Conservation (phyloP, 2,329 filamentous ascomycete species). For the Penicillium hordei region DNA sequence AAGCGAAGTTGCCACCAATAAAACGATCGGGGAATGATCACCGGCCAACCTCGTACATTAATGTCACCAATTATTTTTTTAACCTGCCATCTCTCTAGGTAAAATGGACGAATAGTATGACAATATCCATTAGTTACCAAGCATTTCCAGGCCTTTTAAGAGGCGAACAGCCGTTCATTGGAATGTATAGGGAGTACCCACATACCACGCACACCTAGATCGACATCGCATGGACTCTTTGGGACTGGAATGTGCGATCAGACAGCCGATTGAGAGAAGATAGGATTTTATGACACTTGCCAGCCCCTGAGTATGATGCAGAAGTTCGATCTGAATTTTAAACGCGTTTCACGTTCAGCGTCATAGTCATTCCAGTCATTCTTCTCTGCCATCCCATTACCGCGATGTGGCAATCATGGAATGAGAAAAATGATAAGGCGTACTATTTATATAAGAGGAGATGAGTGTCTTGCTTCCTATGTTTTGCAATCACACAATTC, state of each 20-base stretch:
- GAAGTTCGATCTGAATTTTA: slow-evolving; percentile 7
- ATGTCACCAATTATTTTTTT: neutral
- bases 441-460: slow-evolving; percentile 9
- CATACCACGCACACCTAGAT: slow-evolving; percentile 22
- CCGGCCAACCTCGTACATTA: neutral
- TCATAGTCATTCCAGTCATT: slow-evolving; percentile 20
- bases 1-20: neutral
- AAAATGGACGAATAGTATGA: neutral
- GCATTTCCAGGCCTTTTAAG: slow-evolving; percentile 11
- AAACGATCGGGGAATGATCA: neutral
- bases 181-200: slow-evolving; percentile 18
- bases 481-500: neutral
- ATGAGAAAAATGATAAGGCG: neutral
- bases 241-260: slow-evolving; percentile 21
- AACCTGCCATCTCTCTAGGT: neutral
- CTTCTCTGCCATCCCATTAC: slow-evolving; percentile 23
- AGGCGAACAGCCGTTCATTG: slow-evolving; percentile 14
- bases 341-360: slow-evolving; percentile 15
- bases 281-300: slow-evolving; percentile 1
- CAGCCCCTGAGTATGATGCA: slow-evolving; percentile 24
- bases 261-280: slow-evolving; percentile 6
- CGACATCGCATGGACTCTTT: slow-evolving; percentile 5
- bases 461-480: neutral
- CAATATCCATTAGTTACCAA: neutral
- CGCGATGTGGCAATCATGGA: slow-evolving; percentile 2